Conservation (phyloP, 2,329 filamentous ascomycete species). For the Beauveria medogensis region DNA sequence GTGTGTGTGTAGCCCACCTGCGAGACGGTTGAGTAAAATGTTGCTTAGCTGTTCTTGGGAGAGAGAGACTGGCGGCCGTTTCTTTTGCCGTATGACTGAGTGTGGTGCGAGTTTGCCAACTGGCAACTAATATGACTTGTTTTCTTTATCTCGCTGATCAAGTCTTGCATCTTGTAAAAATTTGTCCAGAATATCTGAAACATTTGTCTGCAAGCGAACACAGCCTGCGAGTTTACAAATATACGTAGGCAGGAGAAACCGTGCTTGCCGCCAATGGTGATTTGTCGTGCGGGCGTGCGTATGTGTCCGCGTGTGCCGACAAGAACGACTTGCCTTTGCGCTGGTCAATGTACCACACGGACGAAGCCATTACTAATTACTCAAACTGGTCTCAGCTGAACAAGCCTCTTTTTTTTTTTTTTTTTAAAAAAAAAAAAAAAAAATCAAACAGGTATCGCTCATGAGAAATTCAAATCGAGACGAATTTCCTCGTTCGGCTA, state of each 20-base stretch:
- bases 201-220: neutral
- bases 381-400: neutral
- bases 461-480: too few relatives aligned
- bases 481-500: too few relatives aligned
- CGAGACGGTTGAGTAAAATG: constrained; percentile 3
- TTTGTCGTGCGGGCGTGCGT: neutral
- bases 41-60: neutral
- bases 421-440: too few relatives aligned
- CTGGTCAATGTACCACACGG: neutral
- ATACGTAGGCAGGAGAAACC: too few relatives aligned
- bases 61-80: too few relatives aligned
- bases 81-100: too few relatives aligned
- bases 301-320: neutral
- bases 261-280: neutral
- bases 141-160: too few relatives aligned
- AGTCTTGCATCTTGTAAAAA: neutral
- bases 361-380: neutral
- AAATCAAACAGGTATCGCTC: too few relatives aligned
- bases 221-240: neutral
- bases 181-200: neutral
- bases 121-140: neutral
- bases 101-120: too few relatives aligned
- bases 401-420: neutral
- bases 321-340: neutral
- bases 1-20: neutral